phyloP scores from a whole-genome alignment of 306 rosid species.

The Astragalus membranaceus region DNA sequence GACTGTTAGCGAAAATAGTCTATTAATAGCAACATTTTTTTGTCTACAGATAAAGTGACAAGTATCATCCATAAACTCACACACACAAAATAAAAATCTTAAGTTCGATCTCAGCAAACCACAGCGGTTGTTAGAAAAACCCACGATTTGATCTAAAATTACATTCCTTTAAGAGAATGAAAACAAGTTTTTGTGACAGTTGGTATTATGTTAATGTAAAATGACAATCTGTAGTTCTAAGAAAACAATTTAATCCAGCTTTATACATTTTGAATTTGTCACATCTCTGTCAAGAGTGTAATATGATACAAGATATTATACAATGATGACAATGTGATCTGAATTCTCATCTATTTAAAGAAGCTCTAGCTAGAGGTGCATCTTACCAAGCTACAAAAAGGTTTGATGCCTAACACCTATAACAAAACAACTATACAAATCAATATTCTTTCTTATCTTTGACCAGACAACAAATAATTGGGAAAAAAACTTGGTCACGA shows the following conservation, averaged over 20 bases:
- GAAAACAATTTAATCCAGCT: background rate
- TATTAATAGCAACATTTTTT: too few species aligned
- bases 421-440: constrained; percentile 28
- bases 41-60: too few species aligned
- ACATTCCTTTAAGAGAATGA: too few species aligned
- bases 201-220: too few species aligned
- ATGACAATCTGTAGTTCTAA: background rate
- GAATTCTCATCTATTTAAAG: constrained; percentile 14
- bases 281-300: constrained; percentile 18
- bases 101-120: too few species aligned
- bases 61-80: too few species aligned
- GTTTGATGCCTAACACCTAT: constrained; percentile 33
- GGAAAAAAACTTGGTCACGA: background rate
- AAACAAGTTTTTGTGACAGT: too few species aligned
- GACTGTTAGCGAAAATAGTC: too few species aligned
- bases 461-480: background rate
- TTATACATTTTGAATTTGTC: constrained; percentile 29
- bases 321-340: background rate
- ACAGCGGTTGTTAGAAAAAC: too few species aligned
- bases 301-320: constrained; percentile 9
- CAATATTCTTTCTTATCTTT: background rate
- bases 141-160: too few species aligned
- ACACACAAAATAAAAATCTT: too few species aligned
- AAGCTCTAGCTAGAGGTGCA: constrained; percentile 28
- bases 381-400: constrained; percentile 44